Evolutionary conservation across 768 basidiomycete species (phyloP).

Genomic region (Tricholomella constricta): DNA sequence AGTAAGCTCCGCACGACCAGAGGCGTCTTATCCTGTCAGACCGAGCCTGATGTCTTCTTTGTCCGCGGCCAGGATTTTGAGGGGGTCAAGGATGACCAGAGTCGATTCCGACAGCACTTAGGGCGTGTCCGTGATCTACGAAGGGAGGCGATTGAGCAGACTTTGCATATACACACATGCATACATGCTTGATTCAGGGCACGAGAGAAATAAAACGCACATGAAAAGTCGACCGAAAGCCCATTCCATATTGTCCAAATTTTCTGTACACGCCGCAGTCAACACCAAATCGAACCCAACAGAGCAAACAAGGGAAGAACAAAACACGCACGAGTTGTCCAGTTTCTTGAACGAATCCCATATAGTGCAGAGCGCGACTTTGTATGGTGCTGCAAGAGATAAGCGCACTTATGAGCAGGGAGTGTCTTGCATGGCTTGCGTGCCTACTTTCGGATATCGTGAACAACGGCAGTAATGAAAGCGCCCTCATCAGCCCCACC

Average conservation of each 20-base stretch:
- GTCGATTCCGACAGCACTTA: conserved; percentile 45
- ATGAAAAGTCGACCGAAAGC: conserved; percentile 54
- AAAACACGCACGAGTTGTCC: conserved; percentile 46
- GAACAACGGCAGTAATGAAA: no score
- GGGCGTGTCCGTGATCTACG: conserved; percentile 49
- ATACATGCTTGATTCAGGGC: not conserved
- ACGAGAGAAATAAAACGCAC: conserved; percentile 26
- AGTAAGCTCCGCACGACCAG: conserved; percentile 36
- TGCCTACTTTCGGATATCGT: no score
- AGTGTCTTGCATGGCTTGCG: no score
- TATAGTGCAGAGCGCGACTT: conserved; percentile 41
- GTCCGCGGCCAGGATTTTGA: conserved; percentile 30
- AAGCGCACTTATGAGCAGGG: no score
- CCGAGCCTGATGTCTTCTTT: conserved; percentile 34
- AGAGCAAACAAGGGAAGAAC: no score
- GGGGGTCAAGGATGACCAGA: conserved; percentile 47
- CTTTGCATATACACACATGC: no score
- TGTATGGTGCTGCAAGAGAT: no score
- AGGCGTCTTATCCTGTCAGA: no score
- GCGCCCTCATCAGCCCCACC: no score
- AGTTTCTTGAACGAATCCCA: conserved; percentile 47
- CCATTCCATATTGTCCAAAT: conserved; percentile 55
- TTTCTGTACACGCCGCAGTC: conserved; percentile 36
- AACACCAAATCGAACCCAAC: no score
- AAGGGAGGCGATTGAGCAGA: not conserved